phyloP scores from a whole-genome alignment of 257 asterid species.

The Solanum chilense region DNA sequence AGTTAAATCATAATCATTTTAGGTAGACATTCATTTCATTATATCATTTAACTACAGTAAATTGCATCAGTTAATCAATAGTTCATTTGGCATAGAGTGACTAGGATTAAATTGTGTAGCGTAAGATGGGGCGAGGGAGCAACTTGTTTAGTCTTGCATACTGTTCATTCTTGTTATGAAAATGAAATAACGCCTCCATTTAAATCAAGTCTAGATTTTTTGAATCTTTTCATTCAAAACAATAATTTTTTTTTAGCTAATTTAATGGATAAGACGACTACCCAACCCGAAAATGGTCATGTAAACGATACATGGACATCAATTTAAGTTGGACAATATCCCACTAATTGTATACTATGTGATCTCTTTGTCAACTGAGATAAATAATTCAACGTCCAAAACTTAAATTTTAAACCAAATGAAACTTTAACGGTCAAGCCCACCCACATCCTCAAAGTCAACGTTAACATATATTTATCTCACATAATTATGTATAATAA shows the following conservation, averaged over 20 bases:
- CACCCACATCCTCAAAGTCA: background rate
- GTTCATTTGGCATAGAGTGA: background rate
- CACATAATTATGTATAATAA: background rate
- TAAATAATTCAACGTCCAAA: background rate
- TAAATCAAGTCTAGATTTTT: fast-evolving
- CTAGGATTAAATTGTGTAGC: too few species aligned
- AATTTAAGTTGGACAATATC: background rate
- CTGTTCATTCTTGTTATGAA: background rate
- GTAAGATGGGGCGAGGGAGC: background rate
- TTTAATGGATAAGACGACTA: background rate
- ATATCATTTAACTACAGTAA: background rate
- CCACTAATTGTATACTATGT: background rate
- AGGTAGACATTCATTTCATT: background rate
- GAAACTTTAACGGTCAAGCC: background rate
- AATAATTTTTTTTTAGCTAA: background rate
- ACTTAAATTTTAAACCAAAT: background rate
- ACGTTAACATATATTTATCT: conserved; percentile 1
- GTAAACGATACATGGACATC: background rate
- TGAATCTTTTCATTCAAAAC: background rate
- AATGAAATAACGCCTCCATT: too few species aligned
- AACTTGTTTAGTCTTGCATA: background rate
- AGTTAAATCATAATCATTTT: background rate
- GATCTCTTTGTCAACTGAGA: background rate
- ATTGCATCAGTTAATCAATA: background rate
- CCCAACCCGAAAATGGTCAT: background rate